Evolutionary conservation across 805 yeast genomes (phyloP), one percentile per base, ranked within the genome.

Genomic region (Metschnikowia henanensis): DNA sequence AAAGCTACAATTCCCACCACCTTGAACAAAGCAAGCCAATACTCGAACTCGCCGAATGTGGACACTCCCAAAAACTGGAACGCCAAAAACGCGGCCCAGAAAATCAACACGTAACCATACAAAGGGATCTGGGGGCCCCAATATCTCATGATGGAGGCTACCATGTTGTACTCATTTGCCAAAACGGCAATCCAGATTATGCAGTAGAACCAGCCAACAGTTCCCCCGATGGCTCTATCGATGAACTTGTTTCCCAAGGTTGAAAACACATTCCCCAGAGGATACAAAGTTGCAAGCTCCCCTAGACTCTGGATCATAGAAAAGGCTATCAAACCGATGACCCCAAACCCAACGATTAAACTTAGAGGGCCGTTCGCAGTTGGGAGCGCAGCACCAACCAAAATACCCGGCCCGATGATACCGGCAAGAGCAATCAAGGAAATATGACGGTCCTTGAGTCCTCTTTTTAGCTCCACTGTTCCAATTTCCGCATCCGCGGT

Each of bases 321-420:
- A 16, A 79, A 64, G 0, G 81, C 83, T 26, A 78, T 57, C 17
- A 79, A 45, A 18, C 82, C 83, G 35, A 78, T 76, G 31, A 79
- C 59, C 2, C 74, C 72, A 56, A 77, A 79, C 1, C 83, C 80
- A 18, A 71, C 64, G 17, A 77, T 56, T 54, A 79, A 59, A 49
- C 80, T 77, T 26, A 73, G 81, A 0, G 84, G 83, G 35, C 78
- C 77, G 29, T 69, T 59, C 6, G 63, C 54, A 13, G 79, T 61
- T 26, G 81, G 79, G n/a, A 65, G 56, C 5, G 81, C 80, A 41
- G 81, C 68, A 30, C 81, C 79, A 20, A 80, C 71, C 38, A 78
- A 64, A 21, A 73, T 73, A 48, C 84, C 84, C 1, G 84, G 84
- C 0, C 84, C 84, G 43, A 80, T 75, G 39, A 80, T 72, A 31